Conservation (phyloP, 805 yeast species). For the Hanseniaspora meyeri region DNA sequence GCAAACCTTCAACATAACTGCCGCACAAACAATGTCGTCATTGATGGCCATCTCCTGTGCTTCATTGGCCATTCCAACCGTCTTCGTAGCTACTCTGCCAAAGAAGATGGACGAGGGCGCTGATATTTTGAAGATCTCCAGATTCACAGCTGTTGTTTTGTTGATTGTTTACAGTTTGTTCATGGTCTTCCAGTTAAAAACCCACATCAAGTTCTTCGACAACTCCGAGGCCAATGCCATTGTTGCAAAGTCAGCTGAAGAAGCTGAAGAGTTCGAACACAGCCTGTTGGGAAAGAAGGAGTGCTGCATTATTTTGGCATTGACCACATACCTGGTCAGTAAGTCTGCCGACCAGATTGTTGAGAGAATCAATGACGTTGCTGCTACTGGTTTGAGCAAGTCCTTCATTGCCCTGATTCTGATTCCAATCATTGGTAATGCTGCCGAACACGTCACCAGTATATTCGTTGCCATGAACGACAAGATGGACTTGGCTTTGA, state of each 20-base stretch:
- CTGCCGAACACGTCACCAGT: slow-evolving; percentile 97
- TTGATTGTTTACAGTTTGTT: slow-evolving; percentile 66
- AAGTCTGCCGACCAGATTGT: slow-evolving; percentile 88
- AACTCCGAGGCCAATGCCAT: slow-evolving; percentile 29
- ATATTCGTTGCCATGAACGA: slow-evolving; percentile 87
- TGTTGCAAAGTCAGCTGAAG: slow-evolving; percentile 1
- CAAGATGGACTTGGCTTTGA: slow-evolving; percentile 94
- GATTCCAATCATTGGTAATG: slow-evolving; percentile 94
- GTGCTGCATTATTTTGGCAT: slow-evolving; percentile 42
- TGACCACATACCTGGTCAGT: slow-evolving; percentile 69
- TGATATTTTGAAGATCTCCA: slow-evolving; percentile 57
- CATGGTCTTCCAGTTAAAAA: slow-evolving; percentile 74
- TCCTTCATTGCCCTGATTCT: slow-evolving; percentile 89
- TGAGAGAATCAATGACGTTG: slow-evolving; percentile 85
- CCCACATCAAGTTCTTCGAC: slow-evolving; percentile 71
- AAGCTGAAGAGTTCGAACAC: slow-evolving; percentile 5
- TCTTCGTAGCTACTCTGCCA: slow-evolving; percentile 75
- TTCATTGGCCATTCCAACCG: slow-evolving; percentile 87
- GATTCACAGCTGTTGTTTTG: slow-evolving; percentile 75
- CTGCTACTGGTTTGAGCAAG: slow-evolving; percentile 72
- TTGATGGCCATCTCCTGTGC: slow-evolving; percentile 82
- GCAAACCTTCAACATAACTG: slow-evolving; percentile 87
- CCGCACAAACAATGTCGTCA: slow-evolving; percentile 95
- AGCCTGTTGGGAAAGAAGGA: slow-evolving; percentile 37
- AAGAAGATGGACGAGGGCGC: slow-evolving; percentile 27